Evolutionary conservation across 306 rosid genomes (phyloP).

Genomic region (Dalbergia oliveri): DNA sequence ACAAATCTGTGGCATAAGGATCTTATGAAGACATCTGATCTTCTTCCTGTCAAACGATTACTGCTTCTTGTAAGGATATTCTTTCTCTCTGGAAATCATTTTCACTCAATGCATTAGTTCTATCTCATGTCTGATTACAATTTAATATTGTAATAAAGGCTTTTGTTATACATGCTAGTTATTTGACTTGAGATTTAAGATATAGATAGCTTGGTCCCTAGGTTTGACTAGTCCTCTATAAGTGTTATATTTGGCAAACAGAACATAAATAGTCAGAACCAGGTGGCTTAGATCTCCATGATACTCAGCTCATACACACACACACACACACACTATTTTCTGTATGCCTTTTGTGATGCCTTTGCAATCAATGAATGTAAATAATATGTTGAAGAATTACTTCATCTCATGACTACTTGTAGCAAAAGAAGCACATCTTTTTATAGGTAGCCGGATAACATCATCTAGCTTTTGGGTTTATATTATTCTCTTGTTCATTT

Average conservation of each 20-base stretch:
- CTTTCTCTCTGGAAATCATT: conserved; percentile 34
- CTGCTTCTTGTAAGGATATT: conserved; percentile 74
- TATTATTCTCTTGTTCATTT: conserved; percentile 12
- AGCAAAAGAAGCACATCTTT: conserved; percentile 15
- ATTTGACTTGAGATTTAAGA: conserved; percentile 8
- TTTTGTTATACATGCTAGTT: conserved; percentile 3
- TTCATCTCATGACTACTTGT: conserved; percentile 27
- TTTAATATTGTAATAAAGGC: background rate
- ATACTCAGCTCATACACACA: background rate
- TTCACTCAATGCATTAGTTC: conserved; percentile 13
- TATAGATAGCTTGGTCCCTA: background rate
- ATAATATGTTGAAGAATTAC: conserved; percentile 22
- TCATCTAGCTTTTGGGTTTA: conserved; percentile 35
- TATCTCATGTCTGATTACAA: conserved; percentile 28
- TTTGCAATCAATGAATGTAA: conserved; percentile 19
- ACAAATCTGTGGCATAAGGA: conserved; percentile 68
- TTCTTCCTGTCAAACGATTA: conserved; percentile 67
- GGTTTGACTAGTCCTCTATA: background rate
- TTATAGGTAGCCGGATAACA: conserved; percentile 18
- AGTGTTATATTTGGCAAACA: conserved; percentile 3
- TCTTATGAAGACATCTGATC: conserved; percentile 67
- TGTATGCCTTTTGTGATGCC: background rate
- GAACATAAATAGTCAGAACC: background rate
- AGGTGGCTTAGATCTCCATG: conserved; percentile 16
- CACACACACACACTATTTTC: background rate